These are phyloP conservation scores for Aspergillus flavus DNA, from an alignment of 2,329 filamentous ascomycete genomes.

Conservation along the genomic window DNA sequence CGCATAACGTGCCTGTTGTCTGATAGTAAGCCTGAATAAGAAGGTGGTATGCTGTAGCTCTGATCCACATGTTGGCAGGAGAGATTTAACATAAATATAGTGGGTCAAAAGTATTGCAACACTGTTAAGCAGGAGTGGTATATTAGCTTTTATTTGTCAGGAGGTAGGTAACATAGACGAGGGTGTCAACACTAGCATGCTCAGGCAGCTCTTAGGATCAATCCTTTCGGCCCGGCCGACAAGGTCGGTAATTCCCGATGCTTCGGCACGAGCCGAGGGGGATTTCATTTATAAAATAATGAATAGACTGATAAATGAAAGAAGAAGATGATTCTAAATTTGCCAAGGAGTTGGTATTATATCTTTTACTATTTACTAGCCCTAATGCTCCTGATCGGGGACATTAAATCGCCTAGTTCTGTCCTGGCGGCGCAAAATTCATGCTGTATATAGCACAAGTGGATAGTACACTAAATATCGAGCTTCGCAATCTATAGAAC, in stretches of 20 bases:
- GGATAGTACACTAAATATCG: background rate
- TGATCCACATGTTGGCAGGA: background rate
- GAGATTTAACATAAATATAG: background rate
- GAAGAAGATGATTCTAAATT: background rate
- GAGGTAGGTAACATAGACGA: background rate
- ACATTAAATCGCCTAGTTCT: background rate
- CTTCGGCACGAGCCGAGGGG: background rate
- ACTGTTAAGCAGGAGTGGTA: background rate
- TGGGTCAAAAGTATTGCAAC: slow-evolving; percentile 1
- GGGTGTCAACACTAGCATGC: background rate
- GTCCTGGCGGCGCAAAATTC: background rate
- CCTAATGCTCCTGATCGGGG: no score
- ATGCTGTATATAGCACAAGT: background rate
- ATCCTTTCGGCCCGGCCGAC: background rate
- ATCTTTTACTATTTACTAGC: no score
- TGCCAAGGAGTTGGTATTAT: no score
- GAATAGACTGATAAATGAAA: background rate
- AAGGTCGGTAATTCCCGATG: background rate
- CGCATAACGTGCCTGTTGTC: background rate
- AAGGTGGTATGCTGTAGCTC: slow-evolving; percentile 1
- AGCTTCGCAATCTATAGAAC: background rate
- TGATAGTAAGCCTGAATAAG: slow-evolving; percentile 2
- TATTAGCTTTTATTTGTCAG: background rate
- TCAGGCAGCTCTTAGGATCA: background rate
- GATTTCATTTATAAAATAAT: background rate